A percentile compares a stretch with the other conserved stretches of the same genome.
Evolutionary conservation across 78 protist species (phyloP).

Genomic region (Protostelium mycophagum): DNA sequence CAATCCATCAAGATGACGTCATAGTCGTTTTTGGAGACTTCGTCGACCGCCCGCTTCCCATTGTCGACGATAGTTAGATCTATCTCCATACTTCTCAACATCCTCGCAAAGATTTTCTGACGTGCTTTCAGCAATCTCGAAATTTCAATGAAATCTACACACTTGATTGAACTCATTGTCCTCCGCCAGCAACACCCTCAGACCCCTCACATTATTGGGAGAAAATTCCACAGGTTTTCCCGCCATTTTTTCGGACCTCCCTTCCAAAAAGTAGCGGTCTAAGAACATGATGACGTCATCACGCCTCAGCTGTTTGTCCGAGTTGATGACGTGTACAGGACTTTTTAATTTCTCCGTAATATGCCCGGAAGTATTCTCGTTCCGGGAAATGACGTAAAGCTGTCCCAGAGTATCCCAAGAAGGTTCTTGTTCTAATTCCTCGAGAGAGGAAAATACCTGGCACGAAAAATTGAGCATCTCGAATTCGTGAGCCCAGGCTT

Average conservation of each 20-base stretch:
- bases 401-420: no score
- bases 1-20: not conserved
- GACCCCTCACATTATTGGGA: no score
- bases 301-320: not conserved
- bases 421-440: no score
- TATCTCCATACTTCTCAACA: not conserved
- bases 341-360: no score
- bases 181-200: not conserved
- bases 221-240: not conserved
- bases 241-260: not conserved
- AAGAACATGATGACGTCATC: not conserved
- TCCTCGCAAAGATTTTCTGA: not conserved
- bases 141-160: not conserved
- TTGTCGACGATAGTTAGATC: not conserved
- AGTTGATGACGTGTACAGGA: not conserved
- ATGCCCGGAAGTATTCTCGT: no score
- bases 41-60: not conserved
- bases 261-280: not conserved
- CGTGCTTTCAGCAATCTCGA: not conserved
- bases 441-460: no score
- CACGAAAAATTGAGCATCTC: no score
- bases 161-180: not conserved
- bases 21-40: not conserved
- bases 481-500: no score
- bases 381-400: no score